A percentile compares a stretch with the other conserved stretches of the same genome.
Conservation (phyloP, 805 yeast species). For the Torulaspora maleeae region DNA sequence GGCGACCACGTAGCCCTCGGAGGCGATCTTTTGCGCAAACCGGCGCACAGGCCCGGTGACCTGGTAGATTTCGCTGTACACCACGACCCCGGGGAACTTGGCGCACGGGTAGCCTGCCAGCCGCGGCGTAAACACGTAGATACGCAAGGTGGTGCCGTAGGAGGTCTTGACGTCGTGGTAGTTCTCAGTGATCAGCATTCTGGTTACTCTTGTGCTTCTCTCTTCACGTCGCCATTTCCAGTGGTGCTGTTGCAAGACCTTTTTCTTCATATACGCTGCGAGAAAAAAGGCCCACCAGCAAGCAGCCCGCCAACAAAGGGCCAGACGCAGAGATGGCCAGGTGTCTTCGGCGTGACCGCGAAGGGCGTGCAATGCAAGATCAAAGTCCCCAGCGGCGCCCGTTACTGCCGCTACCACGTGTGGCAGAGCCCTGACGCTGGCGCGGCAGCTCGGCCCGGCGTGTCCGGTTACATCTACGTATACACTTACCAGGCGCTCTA, state of each 20-base stretch:
- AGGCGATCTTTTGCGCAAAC: constrained; percentile 72
- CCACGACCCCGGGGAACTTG: constrained; percentile 75
- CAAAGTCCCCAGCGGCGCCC: constrained; percentile 4
- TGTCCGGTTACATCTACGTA: constrained; percentile 28
- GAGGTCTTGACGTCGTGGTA: constrained; percentile 62
- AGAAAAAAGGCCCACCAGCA: too few relatives aligned
- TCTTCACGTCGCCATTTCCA: too few relatives aligned
- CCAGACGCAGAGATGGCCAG: not conserved
- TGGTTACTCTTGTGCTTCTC: not conserved
- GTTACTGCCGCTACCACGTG: constrained; percentile 24
- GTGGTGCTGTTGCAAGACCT: not conserved
- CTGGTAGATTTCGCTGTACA: constrained; percentile 77
- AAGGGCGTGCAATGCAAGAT: constrained; percentile 22
- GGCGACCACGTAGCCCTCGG: constrained; percentile 74
- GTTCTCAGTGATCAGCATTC: constrained; percentile 65
- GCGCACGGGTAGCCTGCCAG: constrained; percentile 71
- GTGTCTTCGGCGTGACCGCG: constrained; percentile 25
- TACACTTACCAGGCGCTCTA: constrained; percentile 26
- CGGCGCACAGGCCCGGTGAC: constrained; percentile 78
- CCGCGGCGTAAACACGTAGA: constrained; percentile 62
- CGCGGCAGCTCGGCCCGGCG: not conserved
- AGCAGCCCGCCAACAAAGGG: too few relatives aligned
- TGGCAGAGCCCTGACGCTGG: constrained; percentile 12
- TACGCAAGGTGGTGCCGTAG: constrained; percentile 60
- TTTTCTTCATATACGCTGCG: too few relatives aligned